phyloP scores from a whole-genome alignment of 1,284 basidiomycete genomes.

The Chondrostereum purpureum region DNA sequence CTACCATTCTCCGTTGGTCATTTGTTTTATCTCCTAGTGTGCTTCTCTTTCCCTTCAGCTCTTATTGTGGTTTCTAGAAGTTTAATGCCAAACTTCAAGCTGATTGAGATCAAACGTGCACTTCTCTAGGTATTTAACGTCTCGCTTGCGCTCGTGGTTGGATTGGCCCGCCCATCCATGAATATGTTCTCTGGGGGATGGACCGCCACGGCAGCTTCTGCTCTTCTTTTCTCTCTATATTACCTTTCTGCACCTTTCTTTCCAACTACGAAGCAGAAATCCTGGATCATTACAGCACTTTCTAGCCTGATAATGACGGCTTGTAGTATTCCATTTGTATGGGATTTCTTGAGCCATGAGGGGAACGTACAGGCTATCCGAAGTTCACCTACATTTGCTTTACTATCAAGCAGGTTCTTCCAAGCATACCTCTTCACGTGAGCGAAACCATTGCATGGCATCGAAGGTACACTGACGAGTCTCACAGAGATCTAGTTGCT shows the following conservation, averaged over 20 bases:
- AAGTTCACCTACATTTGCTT: conserved; percentile 17
- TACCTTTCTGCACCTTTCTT: conserved; percentile 27
- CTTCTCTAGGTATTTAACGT: too few species aligned
- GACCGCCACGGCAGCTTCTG: too few species aligned
- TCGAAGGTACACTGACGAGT: conserved; percentile 12
- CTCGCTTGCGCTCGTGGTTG: too few species aligned
- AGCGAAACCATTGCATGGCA: conserved; percentile 16
- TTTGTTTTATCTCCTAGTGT: too few species aligned
- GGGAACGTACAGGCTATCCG: conserved; percentile 25
- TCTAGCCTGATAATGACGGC: conserved; percentile 39
- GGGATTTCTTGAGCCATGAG: conserved; percentile 28
- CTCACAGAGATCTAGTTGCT: conserved; percentile 28
- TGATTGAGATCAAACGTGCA: too few species aligned
- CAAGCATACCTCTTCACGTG: conserved; percentile 41
- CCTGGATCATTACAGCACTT: conserved; percentile 49
- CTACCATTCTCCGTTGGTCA: too few species aligned
- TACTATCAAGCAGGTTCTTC: conserved; percentile 31
- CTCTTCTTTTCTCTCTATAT: conserved; percentile 24
- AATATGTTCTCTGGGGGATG: too few species aligned
- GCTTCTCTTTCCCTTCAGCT: too few species aligned
- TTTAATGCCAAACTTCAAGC: too few species aligned
- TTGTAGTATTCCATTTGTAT: conserved; percentile 39
- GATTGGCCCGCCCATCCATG: too few species aligned
- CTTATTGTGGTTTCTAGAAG: too few species aligned
- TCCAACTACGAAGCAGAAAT: conserved; percentile 33